Evolutionary conservation across 208 protist genomes (phyloP), one percentile per base, ranked within the genome.

Genomic region (Trypanosoma platydactyli): DNA sequence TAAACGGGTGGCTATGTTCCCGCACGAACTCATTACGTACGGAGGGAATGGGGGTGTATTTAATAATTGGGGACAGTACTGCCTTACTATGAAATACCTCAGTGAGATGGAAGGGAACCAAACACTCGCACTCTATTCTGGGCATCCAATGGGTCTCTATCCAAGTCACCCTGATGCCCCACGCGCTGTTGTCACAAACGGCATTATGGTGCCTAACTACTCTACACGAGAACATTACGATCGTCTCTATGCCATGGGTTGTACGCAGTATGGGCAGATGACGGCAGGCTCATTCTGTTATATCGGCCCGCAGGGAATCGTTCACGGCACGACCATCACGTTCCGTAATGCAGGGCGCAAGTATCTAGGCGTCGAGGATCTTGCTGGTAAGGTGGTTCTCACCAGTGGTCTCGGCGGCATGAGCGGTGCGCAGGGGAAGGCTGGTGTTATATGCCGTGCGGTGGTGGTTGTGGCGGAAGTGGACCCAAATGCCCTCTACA

Each of bases 171-270:
- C 44, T 13, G 62, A 86, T 29, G 69, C 77, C 50, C 92, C 93
- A 30, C 61, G 93, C 29, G 74, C 93, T 5, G 73, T 97, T 6
- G 57, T 97, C 38, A 95, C 93, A 18, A 97, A 97, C 62, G 93
- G 93, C 27, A 93, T 97, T 87, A 81, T 97, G 33, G 91, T 97
- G 35, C 92, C 91, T 45, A 96, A 97, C 55, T 97, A 94, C 73
- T 94, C 85, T 51, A 73, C 79, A 0, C 68, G 76, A 48, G 61
- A 76, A 12, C 73, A 92, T 38, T 91, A 88, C 56, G 70, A 86
- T 18, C 62, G 61, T 20, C 33, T 81, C 15, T 81, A 85, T 68
- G 76, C 76, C 18, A 45, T 80, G 41, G 71, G 72, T 18, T 56
- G 49, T 41, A 69, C 78, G 20, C 84, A 90, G 77, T 96, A 97